A percentile compares a stretch with the other conserved stretches of the same genome.
Conservation (phyloP, 2,329 filamentous ascomycete genomes). For the Aureobasidium sp. region DNA sequence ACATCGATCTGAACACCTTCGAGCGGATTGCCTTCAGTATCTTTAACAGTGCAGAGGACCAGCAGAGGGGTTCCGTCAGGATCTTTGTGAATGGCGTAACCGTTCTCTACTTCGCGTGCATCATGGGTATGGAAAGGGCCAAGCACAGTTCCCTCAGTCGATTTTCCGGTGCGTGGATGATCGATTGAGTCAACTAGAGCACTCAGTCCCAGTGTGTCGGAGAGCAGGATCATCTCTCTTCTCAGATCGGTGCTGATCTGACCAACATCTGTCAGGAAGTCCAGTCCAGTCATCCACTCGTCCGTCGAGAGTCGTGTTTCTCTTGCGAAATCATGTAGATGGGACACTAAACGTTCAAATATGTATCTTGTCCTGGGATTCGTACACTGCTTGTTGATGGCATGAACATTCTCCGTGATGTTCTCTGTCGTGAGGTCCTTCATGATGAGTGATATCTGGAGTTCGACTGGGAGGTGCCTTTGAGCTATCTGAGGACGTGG, state of each 20-base stretch:
- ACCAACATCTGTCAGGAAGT: constrained; percentile 63
- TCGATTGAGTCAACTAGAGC: constrained; percentile 25
- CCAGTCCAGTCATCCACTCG: constrained; percentile 66
- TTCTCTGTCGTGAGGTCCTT: constrained; percentile 67
- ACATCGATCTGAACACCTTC: constrained; percentile 17
- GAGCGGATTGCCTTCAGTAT: constrained; percentile 21
- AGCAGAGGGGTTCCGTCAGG: constrained; percentile 20
- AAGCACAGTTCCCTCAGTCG: constrained; percentile 25
- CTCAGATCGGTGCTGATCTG: constrained; percentile 63
- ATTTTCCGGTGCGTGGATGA: constrained; percentile 17
- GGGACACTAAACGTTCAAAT: constrained; percentile 61
- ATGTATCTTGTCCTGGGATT: constrained; percentile 60
- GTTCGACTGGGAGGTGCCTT: not conserved
- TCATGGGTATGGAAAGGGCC: constrained; percentile 28
- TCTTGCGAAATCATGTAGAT: constrained; percentile 70
- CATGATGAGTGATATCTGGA: constrained; percentile 27
- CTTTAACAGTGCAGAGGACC: constrained; percentile 21
- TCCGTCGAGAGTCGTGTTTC: constrained; percentile 65
- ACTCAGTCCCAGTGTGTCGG: constrained; percentile 22
- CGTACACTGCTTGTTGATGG: constrained; percentile 61
- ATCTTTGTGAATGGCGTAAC: constrained; percentile 21
- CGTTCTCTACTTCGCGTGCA: constrained; percentile 21
- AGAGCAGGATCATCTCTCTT: constrained; percentile 38
- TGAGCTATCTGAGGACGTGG: not conserved
- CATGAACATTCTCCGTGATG: constrained; percentile 64